phyloP scores from a whole-genome alignment of 1,139 yeast genomes.

The Taphrina populina region DNA sequence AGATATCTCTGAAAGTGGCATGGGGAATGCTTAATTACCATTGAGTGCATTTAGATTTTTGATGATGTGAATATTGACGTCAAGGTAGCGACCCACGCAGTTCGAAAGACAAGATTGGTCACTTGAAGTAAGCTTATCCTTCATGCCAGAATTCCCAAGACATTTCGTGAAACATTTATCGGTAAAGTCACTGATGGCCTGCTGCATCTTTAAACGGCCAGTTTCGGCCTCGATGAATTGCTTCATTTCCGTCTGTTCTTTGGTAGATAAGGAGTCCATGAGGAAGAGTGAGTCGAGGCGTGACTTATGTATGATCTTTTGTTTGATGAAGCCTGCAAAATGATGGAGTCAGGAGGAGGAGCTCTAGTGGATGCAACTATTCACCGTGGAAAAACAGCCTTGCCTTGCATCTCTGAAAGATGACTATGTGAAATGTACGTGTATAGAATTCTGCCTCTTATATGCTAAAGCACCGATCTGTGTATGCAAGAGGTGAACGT shows the following conservation, averaged over 20 bases:
- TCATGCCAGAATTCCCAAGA: conserved; percentile 24
- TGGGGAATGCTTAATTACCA: conserved; percentile 23
- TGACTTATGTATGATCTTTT: no score
- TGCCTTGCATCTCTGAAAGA: no score
- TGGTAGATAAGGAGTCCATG: conserved; percentile 16
- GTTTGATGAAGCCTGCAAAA: no score
- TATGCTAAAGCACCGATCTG: no score
- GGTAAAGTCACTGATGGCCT: conserved; percentile 33
- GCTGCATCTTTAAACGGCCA: conserved; percentile 33
- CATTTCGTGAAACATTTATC: conserved; percentile 33
- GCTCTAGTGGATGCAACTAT: no score
- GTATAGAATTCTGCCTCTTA: no score
- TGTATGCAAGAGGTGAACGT: no score
- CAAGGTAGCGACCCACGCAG: conserved; percentile 34
- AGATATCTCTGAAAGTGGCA: no score
- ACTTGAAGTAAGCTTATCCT: conserved; percentile 11
- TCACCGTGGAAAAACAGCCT: no score
- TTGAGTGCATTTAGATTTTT: conserved; percentile 26
- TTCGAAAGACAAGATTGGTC: conserved; percentile 32
- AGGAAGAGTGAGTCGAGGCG: no score
- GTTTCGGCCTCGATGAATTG: conserved; percentile 33
- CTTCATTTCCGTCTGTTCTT: conserved; percentile 31
- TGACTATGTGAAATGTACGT: no score
- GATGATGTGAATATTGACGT: conserved; percentile 35
- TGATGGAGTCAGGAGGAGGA: no score